Conservation (phyloP, 441 rosid genomes). For the Gossypium lobatum region DNA sequence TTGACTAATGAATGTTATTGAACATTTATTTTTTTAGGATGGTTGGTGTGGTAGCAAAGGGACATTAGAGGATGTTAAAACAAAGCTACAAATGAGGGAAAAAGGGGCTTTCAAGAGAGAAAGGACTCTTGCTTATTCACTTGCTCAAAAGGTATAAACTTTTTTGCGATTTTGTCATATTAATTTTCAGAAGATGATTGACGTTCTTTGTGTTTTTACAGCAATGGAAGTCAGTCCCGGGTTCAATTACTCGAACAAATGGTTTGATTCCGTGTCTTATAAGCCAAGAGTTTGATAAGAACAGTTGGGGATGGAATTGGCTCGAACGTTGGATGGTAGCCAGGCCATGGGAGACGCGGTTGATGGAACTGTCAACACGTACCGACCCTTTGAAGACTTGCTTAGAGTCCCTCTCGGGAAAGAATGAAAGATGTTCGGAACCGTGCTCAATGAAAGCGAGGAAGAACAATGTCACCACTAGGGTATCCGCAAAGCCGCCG, state of each 20-base stretch:
- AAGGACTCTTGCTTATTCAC: conserved; percentile 81
- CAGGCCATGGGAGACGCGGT: conserved; percentile 85
- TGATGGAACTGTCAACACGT: conserved; percentile 57
- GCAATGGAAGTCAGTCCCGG: conserved; percentile 72
- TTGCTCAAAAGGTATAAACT: conserved; percentile 66
- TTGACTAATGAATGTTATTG: not conserved
- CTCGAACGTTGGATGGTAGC: conserved; percentile 99
- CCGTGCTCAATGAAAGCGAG: conserved; percentile 38
- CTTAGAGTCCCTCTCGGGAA: conserved; percentile 15
- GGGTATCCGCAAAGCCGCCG: conserved; percentile 78
- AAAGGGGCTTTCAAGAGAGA: conserved; percentile 90
- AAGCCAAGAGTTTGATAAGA: conserved; percentile 64
- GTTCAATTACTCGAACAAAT: conserved; percentile 28
- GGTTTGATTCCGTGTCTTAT: conserved; percentile 31
- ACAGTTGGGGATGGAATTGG: conserved; percentile 98
- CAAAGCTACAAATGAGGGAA: conserved; percentile 75
- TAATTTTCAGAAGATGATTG: not conserved
- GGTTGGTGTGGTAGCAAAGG: conserved; percentile 96
- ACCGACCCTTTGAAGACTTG: conserved; percentile 28
- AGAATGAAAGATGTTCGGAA: conserved; percentile 44
- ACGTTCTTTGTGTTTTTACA: conserved; percentile 18
- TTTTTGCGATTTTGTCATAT: not conserved
- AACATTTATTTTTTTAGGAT: conserved; percentile 36
- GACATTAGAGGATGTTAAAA: conserved; percentile 63
- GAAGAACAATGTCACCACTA: conserved; percentile 71